Evolutionary conservation across 306 rosid species (phyloP).

Genomic region (Cotoneaster glaucophyllus): DNA sequence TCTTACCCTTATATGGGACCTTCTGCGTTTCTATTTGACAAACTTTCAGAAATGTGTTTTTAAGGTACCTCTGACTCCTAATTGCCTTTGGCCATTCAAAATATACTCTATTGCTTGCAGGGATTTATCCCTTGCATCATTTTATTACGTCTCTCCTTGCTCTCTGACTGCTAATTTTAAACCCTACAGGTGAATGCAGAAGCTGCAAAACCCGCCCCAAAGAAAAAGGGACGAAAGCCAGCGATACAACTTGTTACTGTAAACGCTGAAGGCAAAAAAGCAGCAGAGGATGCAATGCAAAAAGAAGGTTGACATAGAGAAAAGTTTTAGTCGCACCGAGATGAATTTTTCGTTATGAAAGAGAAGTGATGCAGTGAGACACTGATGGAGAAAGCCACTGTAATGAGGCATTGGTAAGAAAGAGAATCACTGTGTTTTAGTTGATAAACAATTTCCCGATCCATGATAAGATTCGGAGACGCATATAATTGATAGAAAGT

Average conservation of each 20-base stretch:
- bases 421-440: background rate
- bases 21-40: background rate
- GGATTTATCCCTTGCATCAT: background rate
- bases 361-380: background rate
- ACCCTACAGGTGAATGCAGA: conserved; percentile 37
- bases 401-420: background rate
- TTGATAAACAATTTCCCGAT: background rate
- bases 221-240: conserved; percentile 36
- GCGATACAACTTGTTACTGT: conserved; percentile 39
- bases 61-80: background rate
- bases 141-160: background rate
- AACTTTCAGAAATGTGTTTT: background rate
- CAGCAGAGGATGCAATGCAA: conserved; percentile 14
- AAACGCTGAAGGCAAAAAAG: conserved; percentile 14
- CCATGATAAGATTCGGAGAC: background rate
- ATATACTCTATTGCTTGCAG: background rate
- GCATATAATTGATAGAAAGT: background rate
- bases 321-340: too few species aligned
- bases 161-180: conserved; percentile 12
- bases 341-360: too few species aligned
- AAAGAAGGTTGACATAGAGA: background rate
- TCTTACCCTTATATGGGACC: background rate
- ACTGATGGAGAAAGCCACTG: background rate
- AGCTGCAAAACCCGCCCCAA: conserved; percentile 34
- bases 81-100: background rate